phyloP scores from a whole-genome alignment of 495 filamentous ascomycete genomes.

The Penicillium egyptiacum region DNA sequence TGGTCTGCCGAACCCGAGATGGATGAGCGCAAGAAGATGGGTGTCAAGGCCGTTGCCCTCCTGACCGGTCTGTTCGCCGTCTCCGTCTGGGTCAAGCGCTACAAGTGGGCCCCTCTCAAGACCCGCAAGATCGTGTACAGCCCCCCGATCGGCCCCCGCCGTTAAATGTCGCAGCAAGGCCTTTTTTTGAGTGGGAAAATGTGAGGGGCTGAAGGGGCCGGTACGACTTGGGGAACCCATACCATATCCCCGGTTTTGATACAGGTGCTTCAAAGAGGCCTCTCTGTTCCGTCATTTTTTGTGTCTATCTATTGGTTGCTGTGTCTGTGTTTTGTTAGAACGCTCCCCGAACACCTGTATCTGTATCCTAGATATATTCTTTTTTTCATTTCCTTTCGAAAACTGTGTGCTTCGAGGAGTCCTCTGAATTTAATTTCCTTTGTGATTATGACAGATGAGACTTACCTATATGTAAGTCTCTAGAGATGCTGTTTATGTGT shows the following conservation, averaged over 20 bases:
- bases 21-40: conserved; percentile 99
- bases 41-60: conserved; percentile 85
- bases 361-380: conserved; percentile 52
- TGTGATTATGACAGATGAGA: conserved; percentile 29
- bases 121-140: conserved; percentile 88
- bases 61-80: conserved; percentile 76
- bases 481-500: not conserved
- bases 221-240: conserved; percentile 32
- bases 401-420: conserved; percentile 42
- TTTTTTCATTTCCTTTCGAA: conserved; percentile 44
- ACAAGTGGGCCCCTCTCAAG: conserved; percentile 98
- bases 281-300: conserved; percentile 33
- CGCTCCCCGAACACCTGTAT: conserved; percentile 48
- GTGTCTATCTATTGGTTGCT: conserved; percentile 37
- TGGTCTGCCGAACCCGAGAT: conserved; percentile 99
- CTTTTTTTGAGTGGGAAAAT: conserved; percentile 39
- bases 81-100: conserved; percentile 97
- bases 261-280: conserved; percentile 24
- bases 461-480: not conserved
- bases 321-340: conserved; percentile 47
- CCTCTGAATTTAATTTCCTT: conserved; percentile 46
- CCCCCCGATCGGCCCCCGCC: conserved; percentile 58
- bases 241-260: conserved; percentile 30
- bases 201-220: conserved; percentile 33
- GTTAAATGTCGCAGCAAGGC: conserved; percentile 36